Evolutionary conservation across 164 flowering plant species (phyloP).

Genomic region (Piper betle): DNA sequence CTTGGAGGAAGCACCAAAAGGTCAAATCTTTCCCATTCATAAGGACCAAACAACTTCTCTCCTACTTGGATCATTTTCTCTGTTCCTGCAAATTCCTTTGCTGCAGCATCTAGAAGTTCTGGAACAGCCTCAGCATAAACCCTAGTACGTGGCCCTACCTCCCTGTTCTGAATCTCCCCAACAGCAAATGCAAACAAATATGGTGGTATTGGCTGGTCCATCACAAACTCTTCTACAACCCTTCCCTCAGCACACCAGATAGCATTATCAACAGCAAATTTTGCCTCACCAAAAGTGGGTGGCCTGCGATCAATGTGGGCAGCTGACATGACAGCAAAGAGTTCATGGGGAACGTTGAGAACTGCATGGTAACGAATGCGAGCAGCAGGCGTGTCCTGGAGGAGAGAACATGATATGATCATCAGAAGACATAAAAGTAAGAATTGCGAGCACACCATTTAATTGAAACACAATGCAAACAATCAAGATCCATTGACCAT

Average conservation of each 20-base stretch:
- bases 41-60: slow-evolving; percentile 75
- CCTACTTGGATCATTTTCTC: slow-evolving; percentile 91
- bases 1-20: slow-evolving; percentile 93
- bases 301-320: slow-evolving; percentile 45
- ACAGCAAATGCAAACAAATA: slow-evolving; percentile 89
- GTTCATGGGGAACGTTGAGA: slow-evolving; percentile 51
- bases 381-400: slow-evolving; percentile 80
- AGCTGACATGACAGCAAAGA: slow-evolving; percentile 82
- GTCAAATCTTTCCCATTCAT: slow-evolving; percentile 96
- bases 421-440: too few relatives aligned
- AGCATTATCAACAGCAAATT: slow-evolving; percentile 27
- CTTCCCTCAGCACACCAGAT: slow-evolving; percentile 71
- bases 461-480: too few relatives aligned
- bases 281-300: slow-evolving; percentile 35
- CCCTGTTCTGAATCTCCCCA: slow-evolving; percentile 61
- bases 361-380: slow-evolving; percentile 47
- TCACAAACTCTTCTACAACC: slow-evolving; percentile 79
- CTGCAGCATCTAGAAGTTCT: slow-evolving; percentile 57
- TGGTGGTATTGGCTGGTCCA: slow-evolving; percentile 89
- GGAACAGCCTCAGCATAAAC: slow-evolving; percentile 58
- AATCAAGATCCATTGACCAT: too few relatives aligned
- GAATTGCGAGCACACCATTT: too few relatives aligned
- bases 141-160: slow-evolving; percentile 86
- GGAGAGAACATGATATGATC: neutral
- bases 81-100: slow-evolving; percentile 72